Evolutionary conservation across 2,329 filamentous ascomycete species (phyloP).

Genomic region (Talaromyces sp.): DNA sequence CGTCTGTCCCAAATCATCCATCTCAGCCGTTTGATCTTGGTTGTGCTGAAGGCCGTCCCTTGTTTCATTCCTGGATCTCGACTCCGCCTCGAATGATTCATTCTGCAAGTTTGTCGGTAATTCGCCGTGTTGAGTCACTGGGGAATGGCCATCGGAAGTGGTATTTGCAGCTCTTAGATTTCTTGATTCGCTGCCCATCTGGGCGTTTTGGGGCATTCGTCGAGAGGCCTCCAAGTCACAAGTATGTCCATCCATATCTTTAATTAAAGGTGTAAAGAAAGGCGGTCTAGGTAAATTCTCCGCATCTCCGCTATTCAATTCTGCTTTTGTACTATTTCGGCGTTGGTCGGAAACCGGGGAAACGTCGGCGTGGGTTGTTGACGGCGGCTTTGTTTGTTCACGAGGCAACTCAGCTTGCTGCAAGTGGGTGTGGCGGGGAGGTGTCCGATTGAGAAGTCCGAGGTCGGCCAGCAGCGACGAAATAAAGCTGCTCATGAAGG

Average conservation of each 20-base stretch:
- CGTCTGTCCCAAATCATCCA: constrained; percentile 23
- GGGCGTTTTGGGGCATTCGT: constrained; percentile 9
- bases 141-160: not conserved
- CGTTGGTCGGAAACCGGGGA: constrained; percentile 14
- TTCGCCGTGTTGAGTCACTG: constrained; percentile 2
- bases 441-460: constrained; percentile 46
- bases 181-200: constrained; percentile 1
- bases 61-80: not conserved
- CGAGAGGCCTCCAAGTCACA: constrained; percentile 18
- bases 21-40: constrained; percentile 4
- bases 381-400: constrained; percentile 25
- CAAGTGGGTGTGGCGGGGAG: constrained; percentile 29
- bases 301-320: constrained; percentile 21
- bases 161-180: not conserved
- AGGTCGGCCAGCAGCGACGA: constrained; percentile 48
- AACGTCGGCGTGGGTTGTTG: constrained; percentile 18
- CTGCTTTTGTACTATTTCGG: constrained; percentile 12
- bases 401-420: constrained; percentile 26
- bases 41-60: not conserved
- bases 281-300: constrained; percentile 25
- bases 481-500: constrained; percentile 50
- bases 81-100: not conserved
- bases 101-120: not conserved
- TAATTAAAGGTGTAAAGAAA: constrained; percentile 21
- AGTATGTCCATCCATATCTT: constrained; percentile 29